phyloP scores from a whole-genome alignment of 257 asterid species.

The Solanum clarkiae region DNA sequence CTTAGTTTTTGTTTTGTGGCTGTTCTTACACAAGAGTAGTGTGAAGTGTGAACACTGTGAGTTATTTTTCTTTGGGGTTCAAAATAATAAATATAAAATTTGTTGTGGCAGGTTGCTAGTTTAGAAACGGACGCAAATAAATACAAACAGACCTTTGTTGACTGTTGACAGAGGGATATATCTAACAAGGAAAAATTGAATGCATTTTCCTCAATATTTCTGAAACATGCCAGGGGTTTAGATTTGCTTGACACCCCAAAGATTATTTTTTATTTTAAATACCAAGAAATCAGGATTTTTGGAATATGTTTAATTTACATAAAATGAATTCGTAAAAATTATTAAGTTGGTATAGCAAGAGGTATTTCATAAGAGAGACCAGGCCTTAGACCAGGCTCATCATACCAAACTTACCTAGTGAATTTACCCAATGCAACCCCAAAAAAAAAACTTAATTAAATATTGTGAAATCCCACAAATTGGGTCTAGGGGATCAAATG shows the following conservation, averaged over 20 bases:
- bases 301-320: background rate
- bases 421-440: too few relatives aligned
- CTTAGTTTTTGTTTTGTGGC: slow-evolving; percentile 11
- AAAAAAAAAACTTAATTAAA: too few relatives aligned
- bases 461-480: too few relatives aligned
- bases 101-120: slow-evolving; percentile 8
- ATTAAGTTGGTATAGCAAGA: background rate
- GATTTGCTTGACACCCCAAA: background rate
- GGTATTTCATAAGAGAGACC: background rate
- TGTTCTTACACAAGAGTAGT: slow-evolving; percentile 9
- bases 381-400: background rate
- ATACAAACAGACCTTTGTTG: background rate
- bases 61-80: background rate
- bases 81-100: background rate
- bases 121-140: slow-evolving; percentile 5
- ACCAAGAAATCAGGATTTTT: background rate
- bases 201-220: background rate
- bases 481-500: too few relatives aligned
- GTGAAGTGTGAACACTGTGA: slow-evolving; percentile 2
- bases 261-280: background rate
- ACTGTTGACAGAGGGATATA: background rate
- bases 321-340: background rate
- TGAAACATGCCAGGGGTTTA: background rate
- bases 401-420: background rate
- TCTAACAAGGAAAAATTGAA: background rate